Evolutionary conservation across 2,329 filamentous ascomycete genomes (phyloP).

Genomic region (Salinomyces thailandicus): DNA sequence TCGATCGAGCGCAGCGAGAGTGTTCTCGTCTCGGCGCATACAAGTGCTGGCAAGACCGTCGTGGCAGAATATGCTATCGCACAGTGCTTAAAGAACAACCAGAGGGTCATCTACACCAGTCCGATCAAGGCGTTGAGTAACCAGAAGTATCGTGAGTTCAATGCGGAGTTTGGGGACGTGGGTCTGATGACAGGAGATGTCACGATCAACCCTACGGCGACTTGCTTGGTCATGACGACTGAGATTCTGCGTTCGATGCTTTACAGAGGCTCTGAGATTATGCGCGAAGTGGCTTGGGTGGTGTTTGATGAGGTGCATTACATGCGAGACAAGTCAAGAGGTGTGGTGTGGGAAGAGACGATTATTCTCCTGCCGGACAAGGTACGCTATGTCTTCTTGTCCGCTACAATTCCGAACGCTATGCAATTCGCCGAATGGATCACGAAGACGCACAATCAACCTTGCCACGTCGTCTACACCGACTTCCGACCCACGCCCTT

Average conservation of each 20-base stretch:
- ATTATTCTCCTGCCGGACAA: constrained; percentile 97
- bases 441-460: constrained; percentile 92
- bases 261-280: constrained; percentile 96
- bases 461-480: constrained; percentile 97
- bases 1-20: constrained; percentile 96
- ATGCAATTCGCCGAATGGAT: constrained; percentile 99
- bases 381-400: constrained; percentile 96
- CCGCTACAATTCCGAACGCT: constrained; percentile 94
- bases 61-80: constrained; percentile 97
- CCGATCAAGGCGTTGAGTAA: constrained; percentile 98
- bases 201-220: constrained; percentile 96
- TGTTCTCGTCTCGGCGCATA: constrained; percentile 92
- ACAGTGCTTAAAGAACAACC: constrained; percentile 92
- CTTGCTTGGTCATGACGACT: constrained; percentile 97
- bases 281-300: constrained; percentile 98
- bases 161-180: constrained; percentile 89
- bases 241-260: constrained; percentile 98
- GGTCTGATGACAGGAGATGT: constrained; percentile 98
- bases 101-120: constrained; percentile 97
- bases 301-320: constrained; percentile 99
- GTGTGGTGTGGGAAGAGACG: constrained; percentile 98
- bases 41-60: constrained; percentile 94
- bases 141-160: constrained; percentile 96
- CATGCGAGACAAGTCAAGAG: constrained; percentile 82
- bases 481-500: constrained; percentile 94